Evolutionary conservation across 441 rosid species (phyloP).

Genomic region (Populus hybrid): DNA sequence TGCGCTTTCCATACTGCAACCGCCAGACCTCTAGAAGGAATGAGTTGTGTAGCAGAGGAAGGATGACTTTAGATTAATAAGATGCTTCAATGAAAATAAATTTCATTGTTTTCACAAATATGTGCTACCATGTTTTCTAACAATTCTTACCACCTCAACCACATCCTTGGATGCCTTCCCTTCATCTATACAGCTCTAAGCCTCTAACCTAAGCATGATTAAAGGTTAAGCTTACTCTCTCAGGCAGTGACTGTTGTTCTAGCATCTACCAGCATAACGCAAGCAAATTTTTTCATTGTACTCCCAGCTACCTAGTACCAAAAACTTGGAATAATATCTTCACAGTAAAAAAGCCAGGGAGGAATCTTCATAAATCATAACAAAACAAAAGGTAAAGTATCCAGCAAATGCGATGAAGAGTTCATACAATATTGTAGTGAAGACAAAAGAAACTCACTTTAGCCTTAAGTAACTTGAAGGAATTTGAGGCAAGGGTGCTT

Average conservation of each 20-base stretch:
- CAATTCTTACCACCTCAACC: neutral
- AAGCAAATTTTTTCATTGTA: neutral
- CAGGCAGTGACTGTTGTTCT: neutral
- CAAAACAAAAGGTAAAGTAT: neutral
- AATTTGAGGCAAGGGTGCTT: conserved; percentile 59
- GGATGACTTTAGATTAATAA: neutral
- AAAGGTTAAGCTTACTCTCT: neutral
- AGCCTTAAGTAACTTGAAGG: conserved; percentile 58
- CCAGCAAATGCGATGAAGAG: conserved; percentile 1
- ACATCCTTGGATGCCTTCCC: neutral
- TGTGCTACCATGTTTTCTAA: neutral
- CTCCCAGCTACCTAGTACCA: neutral
- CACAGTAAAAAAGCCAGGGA: neutral
- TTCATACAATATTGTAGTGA: neutral
- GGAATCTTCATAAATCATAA: neutral
- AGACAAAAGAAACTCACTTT: conserved; percentile 50
- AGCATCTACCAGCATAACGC: neutral
- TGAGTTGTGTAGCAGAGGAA: neutral
- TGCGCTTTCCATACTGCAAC: neutral
- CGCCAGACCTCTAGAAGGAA: neutral
- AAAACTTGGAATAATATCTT: neutral
- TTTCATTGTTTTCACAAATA: neutral
- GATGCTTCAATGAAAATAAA: neutral
- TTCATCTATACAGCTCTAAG: neutral
- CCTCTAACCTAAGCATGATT: neutral